These are phyloP conservation scores for Chaetomium olivaceum DNA, from an alignment of 2,329 filamentous ascomycete genomes.

Conservation along the genomic window DNA sequence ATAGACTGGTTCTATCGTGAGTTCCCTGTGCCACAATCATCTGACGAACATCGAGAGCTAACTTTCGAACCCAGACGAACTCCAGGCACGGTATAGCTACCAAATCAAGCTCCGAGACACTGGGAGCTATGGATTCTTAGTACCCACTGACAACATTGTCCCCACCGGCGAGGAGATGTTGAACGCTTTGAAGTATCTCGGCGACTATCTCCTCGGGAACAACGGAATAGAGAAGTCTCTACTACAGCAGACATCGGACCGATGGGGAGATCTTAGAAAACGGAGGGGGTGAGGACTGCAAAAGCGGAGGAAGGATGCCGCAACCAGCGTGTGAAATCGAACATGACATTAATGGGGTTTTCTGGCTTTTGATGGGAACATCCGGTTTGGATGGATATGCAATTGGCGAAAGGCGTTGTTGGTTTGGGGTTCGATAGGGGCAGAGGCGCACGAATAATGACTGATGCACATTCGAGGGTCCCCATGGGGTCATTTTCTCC, in stretches of 20 bases:
- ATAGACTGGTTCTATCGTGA: constrained; percentile 88
- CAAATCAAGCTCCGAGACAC: constrained; percentile 94
- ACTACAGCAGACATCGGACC: constrained; percentile 9
- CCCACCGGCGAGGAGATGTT: constrained; percentile 88
- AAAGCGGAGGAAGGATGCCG: neutral
- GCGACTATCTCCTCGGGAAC: constrained; percentile 73
- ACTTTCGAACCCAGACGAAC: constrained; percentile 52
- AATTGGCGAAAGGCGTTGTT: constrained; percentile 18
- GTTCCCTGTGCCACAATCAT: constrained; percentile 4
- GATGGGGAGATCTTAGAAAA: constrained; percentile 29
- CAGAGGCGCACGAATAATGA: neutral
- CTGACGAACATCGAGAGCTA: constrained; percentile 6
- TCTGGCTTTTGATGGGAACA: neutral
- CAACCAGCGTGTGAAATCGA: neutral
- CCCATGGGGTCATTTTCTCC: neutral
- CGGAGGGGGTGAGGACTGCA: constrained; percentile 22
- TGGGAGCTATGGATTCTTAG: constrained; percentile 88
- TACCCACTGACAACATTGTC: constrained; percentile 83
- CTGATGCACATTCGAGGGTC: neutral
- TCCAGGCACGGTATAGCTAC: constrained; percentile 80
- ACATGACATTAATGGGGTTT: neutral
- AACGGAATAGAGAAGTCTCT: constrained; percentile 59
- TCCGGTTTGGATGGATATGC: constrained; percentile 3
- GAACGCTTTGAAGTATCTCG: constrained; percentile 79
- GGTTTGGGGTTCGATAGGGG: neutral